These are phyloP conservation scores for Lantana camara DNA, from an alignment of 257 asterid genomes.

Conservation along the genomic window DNA sequence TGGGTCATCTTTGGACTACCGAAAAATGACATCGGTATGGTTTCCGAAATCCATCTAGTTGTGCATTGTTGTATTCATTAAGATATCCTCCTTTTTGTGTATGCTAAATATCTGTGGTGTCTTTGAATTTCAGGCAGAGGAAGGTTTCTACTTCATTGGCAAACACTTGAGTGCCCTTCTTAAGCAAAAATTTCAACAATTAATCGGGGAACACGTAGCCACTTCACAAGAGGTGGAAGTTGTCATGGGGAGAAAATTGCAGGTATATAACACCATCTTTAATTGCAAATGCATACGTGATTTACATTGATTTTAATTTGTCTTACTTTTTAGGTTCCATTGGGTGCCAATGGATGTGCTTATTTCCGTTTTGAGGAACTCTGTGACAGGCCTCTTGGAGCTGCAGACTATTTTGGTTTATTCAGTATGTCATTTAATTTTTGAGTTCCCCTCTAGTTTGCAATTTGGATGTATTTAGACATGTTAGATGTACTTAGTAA, in stretches of 20 bases:
- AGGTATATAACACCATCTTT: no score
- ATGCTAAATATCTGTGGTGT: constrained; percentile 3
- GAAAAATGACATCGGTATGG: constrained; percentile 79
- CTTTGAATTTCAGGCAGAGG: constrained; percentile 57
- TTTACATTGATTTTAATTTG: neutral
- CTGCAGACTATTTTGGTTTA: constrained; percentile 94
- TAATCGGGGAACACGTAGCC: constrained; percentile 59
- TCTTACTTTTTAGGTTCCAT: constrained; percentile 57
- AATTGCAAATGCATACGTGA: no score
- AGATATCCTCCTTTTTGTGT: neutral
- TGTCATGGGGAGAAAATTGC: constrained; percentile 92
- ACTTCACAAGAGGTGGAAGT: constrained; percentile 82
- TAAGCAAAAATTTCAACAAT: constrained; percentile 63
- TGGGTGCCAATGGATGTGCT: constrained; percentile 91
- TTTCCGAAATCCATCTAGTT: constrained; percentile 13
- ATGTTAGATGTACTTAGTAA: no score
- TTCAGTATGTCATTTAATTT: constrained; percentile 55
- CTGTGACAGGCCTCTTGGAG: constrained; percentile 94
- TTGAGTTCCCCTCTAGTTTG: no score
- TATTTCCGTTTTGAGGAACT: constrained; percentile 84
- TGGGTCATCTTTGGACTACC: constrained; percentile 86
- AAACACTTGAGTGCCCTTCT: constrained; percentile 56
- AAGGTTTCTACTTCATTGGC: constrained; percentile 76
- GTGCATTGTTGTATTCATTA: constrained; percentile 19
- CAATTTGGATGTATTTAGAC: no score